Percentiles rank a stretch among this genome's conserved stretches.
Conservation (phyloP, 2,329 filamentous ascomycete species). For the Colletotrichum sojae region DNA sequence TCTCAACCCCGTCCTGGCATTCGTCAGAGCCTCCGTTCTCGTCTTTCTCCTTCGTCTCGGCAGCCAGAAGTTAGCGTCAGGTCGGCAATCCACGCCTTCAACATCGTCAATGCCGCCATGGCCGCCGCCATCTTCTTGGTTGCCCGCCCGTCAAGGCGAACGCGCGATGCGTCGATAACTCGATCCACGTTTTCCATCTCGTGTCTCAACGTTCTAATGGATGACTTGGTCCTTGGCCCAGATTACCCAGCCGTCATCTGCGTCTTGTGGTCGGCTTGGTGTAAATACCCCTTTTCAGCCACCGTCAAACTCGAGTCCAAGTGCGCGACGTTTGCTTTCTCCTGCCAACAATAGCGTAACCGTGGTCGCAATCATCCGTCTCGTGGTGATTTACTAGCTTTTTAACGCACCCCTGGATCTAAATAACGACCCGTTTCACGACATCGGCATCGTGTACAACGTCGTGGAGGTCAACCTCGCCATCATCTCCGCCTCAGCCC, state of each 20-base stretch:
- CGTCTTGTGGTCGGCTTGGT: slow-evolving; percentile 56
- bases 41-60: slow-evolving; percentile 61
- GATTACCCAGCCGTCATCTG: too few species aligned
- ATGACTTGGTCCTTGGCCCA: slow-evolving; percentile 54
- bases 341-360: slow-evolving; percentile 47
- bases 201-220: slow-evolving; percentile 51
- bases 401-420: slow-evolving; percentile 42
- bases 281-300: slow-evolving; percentile 45
- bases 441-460: slow-evolving; percentile 48
- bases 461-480: slow-evolving; percentile 54
- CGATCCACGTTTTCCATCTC: slow-evolving; percentile 19
- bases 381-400: slow-evolving; percentile 48
- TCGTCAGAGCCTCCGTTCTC: slow-evolving; percentile 61
- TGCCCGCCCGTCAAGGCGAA: slow-evolving; percentile 43
- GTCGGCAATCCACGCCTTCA: slow-evolving; percentile 48
- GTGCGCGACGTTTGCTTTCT: too few species aligned
- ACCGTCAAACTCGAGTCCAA: too few species aligned
- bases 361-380: slow-evolving; percentile 50
- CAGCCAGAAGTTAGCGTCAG: slow-evolving; percentile 52
- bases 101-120: slow-evolving; percentile 49
- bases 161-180: slow-evolving; percentile 25
- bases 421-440: slow-evolving; percentile 47
- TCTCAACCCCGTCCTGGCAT: slow-evolving; percentile 61
- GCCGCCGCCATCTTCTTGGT: slow-evolving; percentile 51
- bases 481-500: slow-evolving; percentile 54